A percentile compares a stretch with the other conserved stretches of the same genome.
These are phyloP conservation scores for Pseudomassariella vexata DNA, from an alignment of 2,329 filamentous ascomycete species.

Conservation along the genomic window DNA sequence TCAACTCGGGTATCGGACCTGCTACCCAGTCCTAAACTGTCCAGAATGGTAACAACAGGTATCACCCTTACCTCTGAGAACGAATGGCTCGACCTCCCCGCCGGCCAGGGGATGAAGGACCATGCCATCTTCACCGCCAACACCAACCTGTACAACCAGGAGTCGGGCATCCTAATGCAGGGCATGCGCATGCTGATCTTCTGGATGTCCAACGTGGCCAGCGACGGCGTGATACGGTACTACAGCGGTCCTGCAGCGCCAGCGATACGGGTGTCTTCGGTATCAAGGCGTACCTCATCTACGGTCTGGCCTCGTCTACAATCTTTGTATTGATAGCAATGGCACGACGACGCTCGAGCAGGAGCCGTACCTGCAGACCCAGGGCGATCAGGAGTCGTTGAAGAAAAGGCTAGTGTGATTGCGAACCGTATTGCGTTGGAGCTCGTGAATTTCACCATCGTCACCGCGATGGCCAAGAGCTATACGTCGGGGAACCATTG, in stretches of 20 bases:
- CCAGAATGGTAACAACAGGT: not conserved
- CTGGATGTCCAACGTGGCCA: constrained; percentile 15
- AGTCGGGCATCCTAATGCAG: constrained; percentile 16
- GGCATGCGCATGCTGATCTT: constrained; percentile 16
- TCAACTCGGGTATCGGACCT: constrained; percentile 16
- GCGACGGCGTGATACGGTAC: constrained; percentile 17
- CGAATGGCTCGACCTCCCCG: constrained; percentile 20
- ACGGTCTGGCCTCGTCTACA: constrained; percentile 17
- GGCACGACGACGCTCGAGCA: constrained; percentile 16
- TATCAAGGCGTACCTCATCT: constrained; percentile 17
- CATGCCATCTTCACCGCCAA: constrained; percentile 20
- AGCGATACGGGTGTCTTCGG: constrained; percentile 12
- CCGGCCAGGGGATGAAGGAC: constrained; percentile 15
- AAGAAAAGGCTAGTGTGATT: too few relatives aligned
- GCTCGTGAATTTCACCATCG: too few relatives aligned
- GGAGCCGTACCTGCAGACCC: constrained; percentile 15
- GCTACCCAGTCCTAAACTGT: constrained; percentile 3
- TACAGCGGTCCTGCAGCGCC: constrained; percentile 16
- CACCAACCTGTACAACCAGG: constrained; percentile 18
- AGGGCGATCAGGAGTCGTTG: constrained; percentile 14
- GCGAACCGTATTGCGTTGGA: too few relatives aligned
- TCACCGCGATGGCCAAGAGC: too few relatives aligned
- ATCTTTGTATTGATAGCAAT: constrained; percentile 14
- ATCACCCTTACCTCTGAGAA: constrained; percentile 13
- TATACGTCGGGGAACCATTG: too few relatives aligned